phyloP scores from a whole-genome alignment of 2,329 filamentous ascomycete genomes.

The Xylariaceae sp. region DNA sequence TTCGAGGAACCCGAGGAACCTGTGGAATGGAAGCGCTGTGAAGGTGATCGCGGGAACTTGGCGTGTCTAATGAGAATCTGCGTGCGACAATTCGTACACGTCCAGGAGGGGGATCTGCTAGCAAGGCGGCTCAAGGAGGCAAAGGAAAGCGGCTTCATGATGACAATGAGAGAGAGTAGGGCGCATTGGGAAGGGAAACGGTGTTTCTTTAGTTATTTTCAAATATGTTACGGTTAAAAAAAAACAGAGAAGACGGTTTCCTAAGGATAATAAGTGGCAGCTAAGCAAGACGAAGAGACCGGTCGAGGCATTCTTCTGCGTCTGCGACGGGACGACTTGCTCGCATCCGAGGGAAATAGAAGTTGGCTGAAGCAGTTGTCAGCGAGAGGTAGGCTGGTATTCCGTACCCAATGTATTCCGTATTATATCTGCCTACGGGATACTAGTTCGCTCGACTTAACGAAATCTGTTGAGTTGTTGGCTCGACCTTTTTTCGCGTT shows the following conservation, averaged over 20 bases:
- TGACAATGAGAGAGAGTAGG: slow-evolving; percentile 12
- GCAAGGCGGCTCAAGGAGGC: slow-evolving; percentile 35
- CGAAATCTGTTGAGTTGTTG: slow-evolving; percentile 24
- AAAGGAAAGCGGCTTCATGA: slow-evolving; percentile 40
- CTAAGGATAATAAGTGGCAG: slow-evolving; percentile 2
- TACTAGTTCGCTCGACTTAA: not conserved
- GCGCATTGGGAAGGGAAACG: slow-evolving; percentile 17
- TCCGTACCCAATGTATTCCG: not conserved
- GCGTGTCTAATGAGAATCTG: slow-evolving; percentile 33
- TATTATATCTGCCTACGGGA: not conserved
- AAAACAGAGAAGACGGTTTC: not conserved
- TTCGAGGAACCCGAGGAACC: slow-evolving; percentile 23
- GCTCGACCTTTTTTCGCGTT: slow-evolving; percentile 2
- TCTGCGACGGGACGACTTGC: not conserved
- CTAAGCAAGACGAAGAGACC: slow-evolving; percentile 18
- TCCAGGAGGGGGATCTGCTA: slow-evolving; percentile 39
- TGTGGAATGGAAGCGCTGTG: slow-evolving; percentile 24
- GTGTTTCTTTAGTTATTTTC: slow-evolving; percentile 1
- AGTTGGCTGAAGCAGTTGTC: not conserved
- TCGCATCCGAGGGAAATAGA: not conserved
- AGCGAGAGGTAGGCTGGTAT: not conserved
- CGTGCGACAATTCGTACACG: slow-evolving; percentile 42
- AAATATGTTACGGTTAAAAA: no score
- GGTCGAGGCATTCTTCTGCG: slow-evolving; percentile 12
- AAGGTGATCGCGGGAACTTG: slow-evolving; percentile 26